A percentile compares a stretch with the other conserved stretches of the same genome.
Conservation (phyloP, 306 rosid species). For the Hippophae rhamnoides region DNA sequence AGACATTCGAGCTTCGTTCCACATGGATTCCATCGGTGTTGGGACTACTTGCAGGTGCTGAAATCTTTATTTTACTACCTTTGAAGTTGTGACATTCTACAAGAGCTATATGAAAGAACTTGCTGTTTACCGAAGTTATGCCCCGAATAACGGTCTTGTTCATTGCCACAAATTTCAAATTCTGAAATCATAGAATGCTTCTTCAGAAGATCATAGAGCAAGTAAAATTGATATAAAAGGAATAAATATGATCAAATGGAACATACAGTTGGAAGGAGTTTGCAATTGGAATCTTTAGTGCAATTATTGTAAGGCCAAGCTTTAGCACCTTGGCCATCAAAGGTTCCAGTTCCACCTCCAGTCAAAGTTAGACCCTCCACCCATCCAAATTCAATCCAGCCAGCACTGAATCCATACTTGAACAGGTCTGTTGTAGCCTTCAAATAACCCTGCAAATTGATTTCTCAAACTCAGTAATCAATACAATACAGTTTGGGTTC, state of each 20-base stretch:
- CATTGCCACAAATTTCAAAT: constrained; percentile 32
- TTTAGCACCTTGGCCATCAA: constrained; percentile 42
- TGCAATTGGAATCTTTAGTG: constrained; percentile 29
- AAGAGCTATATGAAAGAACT: constrained; percentile 40
- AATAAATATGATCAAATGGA: background rate
- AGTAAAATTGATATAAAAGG: no score
- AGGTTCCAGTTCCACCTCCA: constrained; percentile 44
- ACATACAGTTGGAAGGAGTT: constrained; percentile 40
- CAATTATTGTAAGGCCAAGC: constrained; percentile 48
- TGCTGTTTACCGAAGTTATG: constrained; percentile 37
- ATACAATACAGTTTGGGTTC: no score
- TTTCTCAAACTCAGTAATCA: constrained; percentile 1
- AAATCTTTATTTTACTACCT: constrained; percentile 33
- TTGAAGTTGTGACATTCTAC: constrained; percentile 37
- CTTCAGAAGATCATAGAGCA: background rate
- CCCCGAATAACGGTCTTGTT: constrained; percentile 31
- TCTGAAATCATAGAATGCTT: constrained; percentile 21
- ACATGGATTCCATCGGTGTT: constrained; percentile 47
- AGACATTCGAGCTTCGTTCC: constrained; percentile 30
- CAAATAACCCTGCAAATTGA: constrained; percentile 33
- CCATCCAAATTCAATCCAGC: constrained; percentile 35
- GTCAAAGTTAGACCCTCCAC: constrained; percentile 32
- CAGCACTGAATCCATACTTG: constrained; percentile 25
- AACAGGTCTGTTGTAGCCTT: constrained; percentile 37
- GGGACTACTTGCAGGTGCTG: constrained; percentile 35